Base-by-base conservation (phyloP, 768 basidiomycete species). In the Xerocomellus intermedius region DNA sequence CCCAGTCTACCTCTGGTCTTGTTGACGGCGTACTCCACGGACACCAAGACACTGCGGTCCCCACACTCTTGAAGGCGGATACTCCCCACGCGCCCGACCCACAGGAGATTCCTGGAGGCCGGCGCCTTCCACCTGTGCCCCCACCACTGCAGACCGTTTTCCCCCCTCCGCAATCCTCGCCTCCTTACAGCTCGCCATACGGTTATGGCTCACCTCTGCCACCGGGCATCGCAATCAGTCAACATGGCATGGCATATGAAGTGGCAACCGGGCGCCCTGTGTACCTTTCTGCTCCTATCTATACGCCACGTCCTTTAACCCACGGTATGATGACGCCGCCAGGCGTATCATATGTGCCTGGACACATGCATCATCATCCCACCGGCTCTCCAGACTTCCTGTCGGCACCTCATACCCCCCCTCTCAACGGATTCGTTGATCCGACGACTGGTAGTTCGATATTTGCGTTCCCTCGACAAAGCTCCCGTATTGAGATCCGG, bases 201-300 rank as follows among this genome's bases (percentile, higher is more conserved):
- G 74, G 74, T 2, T 89, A 82, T 66, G 75, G 77, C 7, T 74
- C 76, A 8, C 69, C 78, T 8, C 57, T 86, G 19, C 81, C 90
- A n/a, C 84, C 84, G 14, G 91, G 91, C 45, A 78, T 91, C 47
- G 89, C 80, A 14, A 72, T 91, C 65, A 85, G 84, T 59, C 81
- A 84, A 50, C 85, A 88, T 56, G 91, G 91, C 32, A 78, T 90
- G 74, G 77, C 89, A n/a, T 92, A 86, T 65, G 91, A 93, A 69
- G 66, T 91, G 48, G 84, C 89, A 14, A 91, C 89, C 5, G 91
- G 91, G 38, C 89, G 88, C 37, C 82, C 89, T 12, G 85, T 93
- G 33, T 87, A 86, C 62, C 76, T 92, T 28, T 81, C 84, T 57
- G 76, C 79, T 13, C 80, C 83, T 19, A 79, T 87, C 75, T 87